phyloP scores from a whole-genome alignment of 768 basidiomycete genomes.

The Kwoniella sp. region DNA sequence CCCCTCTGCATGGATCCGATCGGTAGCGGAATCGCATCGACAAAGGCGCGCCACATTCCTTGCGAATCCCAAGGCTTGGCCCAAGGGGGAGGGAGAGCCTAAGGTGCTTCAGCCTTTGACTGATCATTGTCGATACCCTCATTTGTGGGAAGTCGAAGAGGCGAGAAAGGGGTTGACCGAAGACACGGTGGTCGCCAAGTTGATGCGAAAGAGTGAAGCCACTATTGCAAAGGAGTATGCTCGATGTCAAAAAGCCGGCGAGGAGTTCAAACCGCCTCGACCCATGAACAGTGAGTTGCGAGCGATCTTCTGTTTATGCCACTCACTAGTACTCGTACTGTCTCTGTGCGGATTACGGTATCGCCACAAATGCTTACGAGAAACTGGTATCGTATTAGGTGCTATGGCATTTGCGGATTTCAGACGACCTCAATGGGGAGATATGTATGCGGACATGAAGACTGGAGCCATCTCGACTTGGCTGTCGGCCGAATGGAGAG shows the following conservation, averaged over 20 bases:
- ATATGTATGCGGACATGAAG: conserved; percentile 17
- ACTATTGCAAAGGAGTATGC: conserved; percentile 8
- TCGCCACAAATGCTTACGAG: not conserved
- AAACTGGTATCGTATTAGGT: not conserved
- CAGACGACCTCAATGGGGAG: conserved; percentile 18
- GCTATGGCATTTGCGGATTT: conserved; percentile 12
- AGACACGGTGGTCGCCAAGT: conserved; percentile 6
- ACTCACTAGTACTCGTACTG: no score
- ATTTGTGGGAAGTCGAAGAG: conserved; percentile 17
- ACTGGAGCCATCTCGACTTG: conserved; percentile 14
- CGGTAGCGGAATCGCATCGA: conserved; percentile 11
- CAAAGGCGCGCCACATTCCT: conserved; percentile 6
- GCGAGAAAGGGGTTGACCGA: conserved; percentile 12
- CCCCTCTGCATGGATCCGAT: conserved; percentile 15
- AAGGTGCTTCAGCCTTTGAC: conserved; percentile 13
- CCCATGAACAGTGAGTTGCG: conserved; percentile 18
- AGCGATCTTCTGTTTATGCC: no score
- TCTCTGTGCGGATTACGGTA: no score
- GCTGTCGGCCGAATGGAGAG: conserved; percentile 19
- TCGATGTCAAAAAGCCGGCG: conserved; percentile 13
- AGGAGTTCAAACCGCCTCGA: conserved; percentile 10
- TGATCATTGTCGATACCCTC: conserved; percentile 14
- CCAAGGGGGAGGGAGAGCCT: conserved; percentile 14
- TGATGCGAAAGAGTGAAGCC: conserved; percentile 18
- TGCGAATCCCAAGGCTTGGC: conserved; percentile 16